Evolutionary conservation across 495 filamentous ascomycete genomes (phyloP).

Genomic region (Xylaria acuta): DNA sequence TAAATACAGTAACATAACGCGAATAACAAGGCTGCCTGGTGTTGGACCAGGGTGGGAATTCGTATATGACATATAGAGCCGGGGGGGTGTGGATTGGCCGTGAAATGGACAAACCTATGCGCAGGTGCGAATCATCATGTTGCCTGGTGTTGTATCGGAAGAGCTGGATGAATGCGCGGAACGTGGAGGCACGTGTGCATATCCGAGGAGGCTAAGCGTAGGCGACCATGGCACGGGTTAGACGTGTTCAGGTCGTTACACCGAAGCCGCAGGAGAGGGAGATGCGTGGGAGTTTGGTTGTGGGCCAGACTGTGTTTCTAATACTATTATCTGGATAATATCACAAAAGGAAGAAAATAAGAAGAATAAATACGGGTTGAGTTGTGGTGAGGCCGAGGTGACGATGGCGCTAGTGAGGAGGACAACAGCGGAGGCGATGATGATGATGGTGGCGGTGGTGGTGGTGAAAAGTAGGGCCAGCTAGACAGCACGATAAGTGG

Average conservation of each 20-base stretch:
- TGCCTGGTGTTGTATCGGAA: not conserved
- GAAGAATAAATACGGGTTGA: not conserved
- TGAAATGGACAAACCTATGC: constrained; percentile 4
- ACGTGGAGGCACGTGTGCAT: not conserved
- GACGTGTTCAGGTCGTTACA: not conserved
- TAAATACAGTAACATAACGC: not conserved
- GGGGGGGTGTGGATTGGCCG: not conserved
- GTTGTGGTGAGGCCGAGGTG: not conserved
- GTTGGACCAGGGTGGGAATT: not conserved
- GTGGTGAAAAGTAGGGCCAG: no score
- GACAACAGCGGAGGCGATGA: not conserved
- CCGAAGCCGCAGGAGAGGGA: not conserved
- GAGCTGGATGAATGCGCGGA: not conserved
- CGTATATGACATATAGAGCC: not conserved
- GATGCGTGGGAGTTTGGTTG: not conserved
- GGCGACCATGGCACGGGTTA: not conserved
- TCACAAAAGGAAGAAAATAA: no score
- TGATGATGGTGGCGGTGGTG: not conserved
- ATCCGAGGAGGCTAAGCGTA: not conserved
- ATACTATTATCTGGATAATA: not conserved
- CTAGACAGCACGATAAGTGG: no score
- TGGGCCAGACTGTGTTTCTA: not conserved
- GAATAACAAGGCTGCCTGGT: constrained; percentile 14
- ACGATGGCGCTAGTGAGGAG: not conserved
- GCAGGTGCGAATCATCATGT: constrained; percentile 6